Conservation (phyloP, 441 rosid species). For the Lagerstroemia fauriei region DNA sequence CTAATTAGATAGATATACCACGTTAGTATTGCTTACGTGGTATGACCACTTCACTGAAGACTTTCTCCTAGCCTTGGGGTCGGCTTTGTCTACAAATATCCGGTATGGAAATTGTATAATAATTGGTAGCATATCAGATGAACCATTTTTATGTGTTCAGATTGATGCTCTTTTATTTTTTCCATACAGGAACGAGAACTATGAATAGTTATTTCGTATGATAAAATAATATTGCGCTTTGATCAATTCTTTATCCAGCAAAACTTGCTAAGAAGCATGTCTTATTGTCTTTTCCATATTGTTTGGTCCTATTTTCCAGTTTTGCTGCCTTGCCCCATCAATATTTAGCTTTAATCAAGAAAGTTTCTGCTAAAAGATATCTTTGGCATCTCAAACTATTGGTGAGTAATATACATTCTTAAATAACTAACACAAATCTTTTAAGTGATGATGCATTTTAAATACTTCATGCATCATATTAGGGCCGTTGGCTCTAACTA, state of each 20-base stretch:
- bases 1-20: no score
- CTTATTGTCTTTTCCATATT: background rate
- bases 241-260: background rate
- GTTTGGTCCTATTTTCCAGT: slow-evolving; percentile 37
- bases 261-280: background rate
- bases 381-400: slow-evolving; percentile 69
- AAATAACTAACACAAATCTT: background rate
- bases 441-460: background rate
- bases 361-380: slow-evolving; percentile 70
- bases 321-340: slow-evolving; percentile 83
- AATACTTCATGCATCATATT: slow-evolving; percentile 24
- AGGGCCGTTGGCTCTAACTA: slow-evolving; percentile 86
- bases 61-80: no score
- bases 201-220: background rate
- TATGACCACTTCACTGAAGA: no score
- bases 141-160: no score
- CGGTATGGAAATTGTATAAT: no score
- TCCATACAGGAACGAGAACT: no score
- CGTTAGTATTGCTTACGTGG: no score
- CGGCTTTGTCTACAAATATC: no score
- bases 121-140: no score
- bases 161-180: no score
- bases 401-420: slow-evolving; percentile 38
- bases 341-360: slow-evolving; percentile 60
- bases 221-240: background rate